Evolutionary conservation across 129 eudicot genomes (phyloP), one percentile per base, ranked within the genome.

Genomic region (Lactuca sativa): DNA sequence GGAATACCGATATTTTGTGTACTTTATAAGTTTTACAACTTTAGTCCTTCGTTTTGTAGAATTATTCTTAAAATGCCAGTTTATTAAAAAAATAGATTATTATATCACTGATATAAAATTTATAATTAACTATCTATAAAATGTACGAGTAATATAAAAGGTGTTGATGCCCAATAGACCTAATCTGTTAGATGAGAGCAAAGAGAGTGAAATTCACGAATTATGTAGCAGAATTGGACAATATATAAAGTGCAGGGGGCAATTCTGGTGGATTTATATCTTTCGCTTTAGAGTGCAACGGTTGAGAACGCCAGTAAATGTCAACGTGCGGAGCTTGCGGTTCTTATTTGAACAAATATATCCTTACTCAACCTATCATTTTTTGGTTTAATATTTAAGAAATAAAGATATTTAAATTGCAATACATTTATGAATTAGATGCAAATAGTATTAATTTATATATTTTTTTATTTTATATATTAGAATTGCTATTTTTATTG

Each of bases 261-360:
- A 65, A 17, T 65, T 44, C 16, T 56, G 72, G 4, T 55, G 14
- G 12, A 47, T 41, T 53, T 0, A 0, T 7, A 65, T 43, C 49
- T 56, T 69, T 69, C 75, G 70, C 49, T 61, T 57, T 69, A 69
- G 71, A 62, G 76, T 65, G 73, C 66, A 21, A 48, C n/a, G 6
- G 51, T 14, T 16, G 17, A 60, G 34, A 49, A 47, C 79, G 34
- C 67, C 59, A 18, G 16, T 71, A 32, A 48, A 59, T 32, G 49
- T 71, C 48, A 47, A 59, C 68, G 9, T 25, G 21, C 60, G 43
- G 57, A 72, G 32, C 59, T 38, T 56, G 74, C 73, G 77, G 74
- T 63, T 71, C 12, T 43, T 64, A 56, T 68, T 73, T 48, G 59
- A 43, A 58, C 80, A 73, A 25, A 78, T 74, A 55, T 13, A 74